phyloP scores from a whole-genome alignment of 169 alveolate genomes.

The Perkinsus olseni region DNA sequence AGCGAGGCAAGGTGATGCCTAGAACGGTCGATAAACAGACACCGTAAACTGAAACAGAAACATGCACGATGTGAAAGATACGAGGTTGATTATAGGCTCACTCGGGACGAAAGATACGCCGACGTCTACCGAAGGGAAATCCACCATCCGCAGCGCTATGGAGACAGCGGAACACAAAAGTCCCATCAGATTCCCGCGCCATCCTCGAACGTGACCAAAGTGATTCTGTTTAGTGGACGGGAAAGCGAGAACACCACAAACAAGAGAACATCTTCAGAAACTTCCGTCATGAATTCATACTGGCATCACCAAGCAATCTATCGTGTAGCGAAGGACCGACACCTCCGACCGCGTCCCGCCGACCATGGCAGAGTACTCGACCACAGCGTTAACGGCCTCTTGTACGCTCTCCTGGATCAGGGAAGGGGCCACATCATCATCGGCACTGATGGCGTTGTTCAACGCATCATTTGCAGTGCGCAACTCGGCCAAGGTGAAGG shows the following conservation, averaged over 20 bases:
- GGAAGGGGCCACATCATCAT: not conserved
- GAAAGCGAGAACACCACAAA: too few species aligned
- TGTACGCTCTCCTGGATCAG: not conserved
- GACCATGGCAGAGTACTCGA: not conserved
- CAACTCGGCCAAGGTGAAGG: not conserved
- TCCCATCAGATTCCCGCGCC: too few species aligned
- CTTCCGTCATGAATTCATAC: too few species aligned
- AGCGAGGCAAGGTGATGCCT: not conserved
- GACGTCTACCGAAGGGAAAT: too few species aligned
- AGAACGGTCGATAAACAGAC: not conserved
- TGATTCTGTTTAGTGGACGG: too few species aligned
- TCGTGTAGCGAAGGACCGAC: not conserved
- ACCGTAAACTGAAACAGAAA: not conserved
- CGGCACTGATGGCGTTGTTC: not conserved
- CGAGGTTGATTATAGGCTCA: too few species aligned
- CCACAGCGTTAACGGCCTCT: not conserved
- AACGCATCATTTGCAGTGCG: not conserved
- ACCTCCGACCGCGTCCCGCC: not conserved
- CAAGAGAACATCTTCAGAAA: too few species aligned
- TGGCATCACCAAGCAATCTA: not conserved
- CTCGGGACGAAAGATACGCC: too few species aligned
- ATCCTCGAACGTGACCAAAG: too few species aligned
- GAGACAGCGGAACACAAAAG: too few species aligned
- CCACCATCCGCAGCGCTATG: too few species aligned
- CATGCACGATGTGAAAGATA: too few species aligned